Evolutionary conservation across 768 basidiomycete genomes (phyloP), one percentile per base, ranked within the genome.

Genomic region (Trametes coccinea): DNA sequence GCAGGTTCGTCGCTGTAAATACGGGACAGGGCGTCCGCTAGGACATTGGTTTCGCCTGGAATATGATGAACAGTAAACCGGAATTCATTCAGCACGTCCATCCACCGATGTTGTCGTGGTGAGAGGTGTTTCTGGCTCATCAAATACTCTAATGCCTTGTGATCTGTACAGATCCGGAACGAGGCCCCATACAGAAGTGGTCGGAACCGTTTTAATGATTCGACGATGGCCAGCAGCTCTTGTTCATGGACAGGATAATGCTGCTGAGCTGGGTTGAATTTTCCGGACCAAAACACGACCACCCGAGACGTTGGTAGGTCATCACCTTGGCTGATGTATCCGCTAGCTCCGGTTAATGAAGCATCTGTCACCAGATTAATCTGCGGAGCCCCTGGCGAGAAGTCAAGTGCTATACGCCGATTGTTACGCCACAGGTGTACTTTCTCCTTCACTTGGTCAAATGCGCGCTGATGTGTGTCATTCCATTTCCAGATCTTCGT

Each of bases 241-340:
- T 72, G 63, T 59, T 78, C 76, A 56, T 76, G 75, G 0, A 76
- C 75, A n/a, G 75, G 71, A 49, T 80, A 78, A 43, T 71, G 68
- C 30, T 61, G 61, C 37, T 73, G 69, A 0, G 69, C 65, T 0
- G 67, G 30, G 8, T 50, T 64, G n/a, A 73, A 63, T 41, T 73
- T 74, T 11, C 57, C 70, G 0, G 66, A 72, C 56, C 56, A 72
- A 53, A 73, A 72, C 3, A 65, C 67, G 13, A 65, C 59, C 16
- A 70, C 56, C 3, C 52, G 31, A 2, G 64, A 66, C 0, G 47
- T 67, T 4, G 56, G 30, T 0, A 58, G 22, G 5, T 69, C 61
- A 2, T 46, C n/a, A 0, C 71, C 69, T 56, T 73, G 72, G 5
- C 51, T 53, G 2, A 72, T 11, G 2, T 65, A 31, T 0, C 70